Evolutionary conservation across 23 red algal species (phyloP), one percentile per base, ranked within the genome.

Genomic region (Gracilaria caudata): DNA sequence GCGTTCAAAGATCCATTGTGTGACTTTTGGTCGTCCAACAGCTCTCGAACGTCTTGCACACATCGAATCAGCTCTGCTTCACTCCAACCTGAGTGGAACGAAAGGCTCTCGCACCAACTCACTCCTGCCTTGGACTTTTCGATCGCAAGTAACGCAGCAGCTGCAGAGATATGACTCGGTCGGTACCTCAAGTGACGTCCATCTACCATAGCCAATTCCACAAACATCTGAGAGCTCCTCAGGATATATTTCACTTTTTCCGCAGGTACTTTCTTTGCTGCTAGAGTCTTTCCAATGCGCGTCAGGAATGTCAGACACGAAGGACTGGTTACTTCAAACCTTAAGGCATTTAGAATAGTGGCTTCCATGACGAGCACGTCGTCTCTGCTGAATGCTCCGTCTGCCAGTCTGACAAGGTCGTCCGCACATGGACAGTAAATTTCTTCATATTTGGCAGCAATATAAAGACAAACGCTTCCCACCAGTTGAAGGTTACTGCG

Each of bases 401-500:
- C 65, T 2, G 65, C 3, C 19, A 71, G 37, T 0, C 19, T 41
- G 65, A 36, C 37, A 19, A 71, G 40, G 26, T 71, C 65, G 17
- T 40, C 17, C 0, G 65, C 65, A 71, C 40, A 1, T 41, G 65
- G 65, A 41, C 34, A 33, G 20, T 71, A 71, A 20, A 71, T 71
- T 20, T 71, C 65, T 41, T 71, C 65, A 20, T 71, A 71, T 20
- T 71, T 71, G 2, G 65, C 65, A 9, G 65, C 65, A 71, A 71
- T 71, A 34, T 71, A 39, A 1, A 65, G 24, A 32, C 60, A 65
- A 14, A 32, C 60, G 14, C 60, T 65, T 5, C 60, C 60, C 3
- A 71, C 65, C 34, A 71, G 33, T 23, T 71, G 65, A 19, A 71
- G 37, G 1, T 2, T 71, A 2, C 5, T 41, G 1, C 32, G 32